Conservation (phyloP, 306 rosid species). For the Casuarina cunninghamiana region DNA sequence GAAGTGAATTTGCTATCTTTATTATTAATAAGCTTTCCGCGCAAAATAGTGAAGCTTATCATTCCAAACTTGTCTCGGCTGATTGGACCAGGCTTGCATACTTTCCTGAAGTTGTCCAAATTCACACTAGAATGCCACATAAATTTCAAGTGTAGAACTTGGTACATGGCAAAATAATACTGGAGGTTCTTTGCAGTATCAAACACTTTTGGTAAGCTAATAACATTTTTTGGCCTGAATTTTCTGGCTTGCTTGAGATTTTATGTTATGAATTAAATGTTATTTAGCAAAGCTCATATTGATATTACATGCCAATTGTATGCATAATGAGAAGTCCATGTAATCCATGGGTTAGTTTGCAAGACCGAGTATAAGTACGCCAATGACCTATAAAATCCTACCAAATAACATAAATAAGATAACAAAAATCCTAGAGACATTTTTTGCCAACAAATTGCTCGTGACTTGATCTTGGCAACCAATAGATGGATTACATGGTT, state of each 20-base stretch:
- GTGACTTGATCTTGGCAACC: no score
- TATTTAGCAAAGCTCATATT: no score
- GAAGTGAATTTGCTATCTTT: neutral
- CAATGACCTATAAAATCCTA: no score
- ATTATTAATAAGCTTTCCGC: neutral
- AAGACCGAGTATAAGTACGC: no score
- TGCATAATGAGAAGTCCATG: no score
- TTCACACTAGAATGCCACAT: neutral
- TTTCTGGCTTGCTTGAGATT: neutral
- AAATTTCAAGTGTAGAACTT: neutral
- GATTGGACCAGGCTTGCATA: neutral
- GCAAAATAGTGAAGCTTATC: neutral
- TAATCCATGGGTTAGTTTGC: no score
- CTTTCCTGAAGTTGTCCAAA: neutral
- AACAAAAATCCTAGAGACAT: no score
- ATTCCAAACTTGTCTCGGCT: neutral
- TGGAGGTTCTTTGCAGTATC: neutral
- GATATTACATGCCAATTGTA: no score
- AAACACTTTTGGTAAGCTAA: neutral
- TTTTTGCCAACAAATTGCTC: no score
- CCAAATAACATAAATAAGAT: no score
- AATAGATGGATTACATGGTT: no score
- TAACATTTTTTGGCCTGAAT: neutral
- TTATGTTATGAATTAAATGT: no score
- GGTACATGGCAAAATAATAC: neutral